Evolutionary conservation across 169 alveolate genomes (phyloP).

Genomic region (Eimeria brunetti): DNA sequence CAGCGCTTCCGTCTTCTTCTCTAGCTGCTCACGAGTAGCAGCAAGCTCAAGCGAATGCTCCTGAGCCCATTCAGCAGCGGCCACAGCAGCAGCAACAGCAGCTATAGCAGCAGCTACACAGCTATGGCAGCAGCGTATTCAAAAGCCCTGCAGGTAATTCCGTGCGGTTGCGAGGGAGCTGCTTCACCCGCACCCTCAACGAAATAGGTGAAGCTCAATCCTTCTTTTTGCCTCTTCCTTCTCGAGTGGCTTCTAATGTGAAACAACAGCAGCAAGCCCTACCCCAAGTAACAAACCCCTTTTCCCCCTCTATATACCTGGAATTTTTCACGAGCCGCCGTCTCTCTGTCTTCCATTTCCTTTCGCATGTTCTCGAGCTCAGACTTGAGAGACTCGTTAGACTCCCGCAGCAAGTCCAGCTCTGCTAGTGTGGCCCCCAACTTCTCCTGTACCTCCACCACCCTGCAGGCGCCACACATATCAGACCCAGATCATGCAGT

Average conservation of each 20-base stretch:
- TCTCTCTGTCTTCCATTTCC: slow-evolving; percentile 49
- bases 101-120: not conserved
- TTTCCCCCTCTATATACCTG: not conserved
- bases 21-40: slow-evolving; percentile 41
- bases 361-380: not conserved
- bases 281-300: not conserved
- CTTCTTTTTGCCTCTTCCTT: not conserved
- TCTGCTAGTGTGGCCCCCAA: slow-evolving; percentile 31
- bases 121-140: not conserved
- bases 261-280: not conserved
- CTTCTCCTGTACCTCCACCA: slow-evolving; percentile 27
- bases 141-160: no score
- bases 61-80: not conserved
- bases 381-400: slow-evolving; percentile 15
- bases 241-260: not conserved
- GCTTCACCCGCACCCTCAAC: not conserved
- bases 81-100: not conserved
- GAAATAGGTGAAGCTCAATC: not conserved
- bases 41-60: slow-evolving; percentile 44
- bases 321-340: not conserved
- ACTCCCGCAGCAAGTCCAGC: slow-evolving; percentile 29
- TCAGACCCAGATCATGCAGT: not conserved
- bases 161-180: not conserved
- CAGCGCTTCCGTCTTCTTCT: slow-evolving; percentile 14
- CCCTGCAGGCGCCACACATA: not conserved